phyloP scores from a whole-genome alignment of 345 rosid genomes.

The Hevea brasiliensis region DNA sequence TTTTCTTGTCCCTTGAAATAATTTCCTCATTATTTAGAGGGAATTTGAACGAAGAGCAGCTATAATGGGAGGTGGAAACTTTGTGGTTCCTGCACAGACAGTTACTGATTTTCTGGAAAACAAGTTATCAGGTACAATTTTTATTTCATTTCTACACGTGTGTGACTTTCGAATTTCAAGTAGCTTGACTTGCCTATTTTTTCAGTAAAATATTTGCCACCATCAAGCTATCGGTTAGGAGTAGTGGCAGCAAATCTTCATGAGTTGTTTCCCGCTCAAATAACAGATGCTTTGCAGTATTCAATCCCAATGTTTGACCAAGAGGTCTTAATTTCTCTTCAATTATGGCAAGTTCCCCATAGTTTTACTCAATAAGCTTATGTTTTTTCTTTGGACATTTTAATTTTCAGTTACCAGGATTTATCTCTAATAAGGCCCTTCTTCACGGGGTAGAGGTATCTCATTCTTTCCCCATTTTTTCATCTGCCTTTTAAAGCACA shows the following conservation, averaged over 20 bases:
- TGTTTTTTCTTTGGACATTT: constrained; percentile 15
- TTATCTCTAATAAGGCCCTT: constrained; percentile 77
- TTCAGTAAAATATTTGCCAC: constrained; percentile 66
- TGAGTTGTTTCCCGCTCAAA: constrained; percentile 64
- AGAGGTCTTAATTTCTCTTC: constrained; percentile 50
- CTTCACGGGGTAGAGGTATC: constrained; percentile 96
- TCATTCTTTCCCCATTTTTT: background rate
- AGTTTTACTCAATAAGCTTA: constrained; percentile 7
- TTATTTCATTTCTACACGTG: background rate
- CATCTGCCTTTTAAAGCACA: background rate
- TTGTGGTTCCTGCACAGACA: constrained; percentile 81
- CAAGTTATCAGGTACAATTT: constrained; percentile 63
- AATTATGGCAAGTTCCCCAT: background rate
- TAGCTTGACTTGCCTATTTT: constrained; percentile 30
- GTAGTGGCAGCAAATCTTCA: constrained; percentile 82
- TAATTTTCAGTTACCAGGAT: constrained; percentile 79
- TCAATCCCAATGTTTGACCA: constrained; percentile 71
- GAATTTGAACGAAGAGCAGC: constrained; percentile 92
- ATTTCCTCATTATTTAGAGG: constrained; percentile 47
- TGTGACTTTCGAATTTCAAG: background rate
- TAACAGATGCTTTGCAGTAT: constrained; percentile 67
- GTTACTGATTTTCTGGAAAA: constrained; percentile 77
- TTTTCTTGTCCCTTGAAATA: background rate
- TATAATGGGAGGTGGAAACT: constrained; percentile 81
- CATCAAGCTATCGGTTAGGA: constrained; percentile 91